Percentiles rank a stretch among this genome's conserved stretches.
Conservation (phyloP, 768 basidiomycete species). For the Gelatoporia subvermispora region DNA sequence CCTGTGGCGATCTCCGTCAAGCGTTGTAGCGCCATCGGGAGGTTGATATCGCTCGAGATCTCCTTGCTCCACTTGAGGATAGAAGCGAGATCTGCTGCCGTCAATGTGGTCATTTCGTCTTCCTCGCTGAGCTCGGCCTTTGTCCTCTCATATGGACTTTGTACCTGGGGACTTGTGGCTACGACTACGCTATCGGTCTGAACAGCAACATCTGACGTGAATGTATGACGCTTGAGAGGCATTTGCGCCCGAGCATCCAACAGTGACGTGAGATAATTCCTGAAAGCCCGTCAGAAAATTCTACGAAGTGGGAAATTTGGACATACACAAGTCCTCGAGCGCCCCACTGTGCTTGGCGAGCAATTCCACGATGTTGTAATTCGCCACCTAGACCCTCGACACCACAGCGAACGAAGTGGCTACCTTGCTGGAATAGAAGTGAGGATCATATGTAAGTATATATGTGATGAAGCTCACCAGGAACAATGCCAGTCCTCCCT, state of each 20-base stretch:
- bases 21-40: constrained; percentile 59
- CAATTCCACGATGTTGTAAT: constrained; percentile 60
- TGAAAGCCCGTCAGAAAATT: constrained; percentile 16
- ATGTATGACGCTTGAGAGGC: constrained; percentile 49
- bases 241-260: constrained; percentile 41
- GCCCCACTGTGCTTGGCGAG: constrained; percentile 67
- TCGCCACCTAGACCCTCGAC: constrained; percentile 65
- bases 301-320: not conserved
- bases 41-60: constrained; percentile 68
- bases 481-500: constrained; percentile 67
- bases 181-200: constrained; percentile 44
- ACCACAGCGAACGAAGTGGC: constrained; percentile 60
- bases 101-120: constrained; percentile 49
- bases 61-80: constrained; percentile 74
- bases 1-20: constrained; percentile 71
- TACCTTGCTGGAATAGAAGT: constrained; percentile 49
- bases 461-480: constrained; percentile 35
- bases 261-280: constrained; percentile 45
- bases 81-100: constrained; percentile 57
- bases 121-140: constrained; percentile 40
- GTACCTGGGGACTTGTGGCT: constrained; percentile 25
- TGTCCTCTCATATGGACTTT: constrained; percentile 24
- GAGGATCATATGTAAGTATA: not conserved
- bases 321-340: constrained; percentile 67
- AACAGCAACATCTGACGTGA: constrained; percentile 56